phyloP scores from a whole-genome alignment of 495 filamentous ascomycete species.

The Thermochaetoides thermophila region DNA sequence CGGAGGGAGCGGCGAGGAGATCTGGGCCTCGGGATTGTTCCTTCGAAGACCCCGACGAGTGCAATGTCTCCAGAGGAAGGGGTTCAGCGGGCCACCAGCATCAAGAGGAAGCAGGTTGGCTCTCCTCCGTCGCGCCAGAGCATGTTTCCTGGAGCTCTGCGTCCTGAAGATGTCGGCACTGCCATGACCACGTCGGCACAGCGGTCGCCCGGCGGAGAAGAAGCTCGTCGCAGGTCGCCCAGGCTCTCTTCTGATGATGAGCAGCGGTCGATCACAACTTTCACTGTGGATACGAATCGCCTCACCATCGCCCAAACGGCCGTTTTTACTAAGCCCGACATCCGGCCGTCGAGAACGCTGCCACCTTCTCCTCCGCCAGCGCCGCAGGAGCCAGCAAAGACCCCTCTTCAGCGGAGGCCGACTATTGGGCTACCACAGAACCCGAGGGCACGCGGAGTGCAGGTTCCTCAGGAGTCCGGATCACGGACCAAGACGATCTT shows the following conservation, averaged over 20 bases:
- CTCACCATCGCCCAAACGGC: slow-evolving; percentile 1
- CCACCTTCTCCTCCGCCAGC: slow-evolving; percentile 18
- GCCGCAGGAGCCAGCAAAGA: slow-evolving; percentile 21
- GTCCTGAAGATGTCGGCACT: slow-evolving; percentile 2
- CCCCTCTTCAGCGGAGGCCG: slow-evolving; percentile 29
- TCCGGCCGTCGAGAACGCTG: slow-evolving; percentile 21
- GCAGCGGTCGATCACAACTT: background rate
- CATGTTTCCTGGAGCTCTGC: slow-evolving; percentile 4
- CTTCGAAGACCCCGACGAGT: too few species aligned
- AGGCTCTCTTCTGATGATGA: slow-evolving; percentile 12
- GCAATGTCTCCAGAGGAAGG: slow-evolving; percentile 13
- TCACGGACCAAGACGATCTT: slow-evolving; percentile 32
- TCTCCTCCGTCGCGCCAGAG: slow-evolving; percentile 11
- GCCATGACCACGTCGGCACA: slow-evolving; percentile 23
- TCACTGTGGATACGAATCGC: background rate
- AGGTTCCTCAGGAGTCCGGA: slow-evolving; percentile 14
- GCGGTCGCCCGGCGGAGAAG: slow-evolving; percentile 30
- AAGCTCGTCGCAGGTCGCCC: slow-evolving; percentile 28
- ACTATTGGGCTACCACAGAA: slow-evolving; percentile 37
- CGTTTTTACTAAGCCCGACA: slow-evolving; percentile 10
- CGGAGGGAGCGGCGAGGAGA: slow-evolving; percentile 26
- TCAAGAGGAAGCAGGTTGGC: slow-evolving; percentile 30
- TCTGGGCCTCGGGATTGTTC: slow-evolving; percentile 15
- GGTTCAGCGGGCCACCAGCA: slow-evolving; percentile 21
- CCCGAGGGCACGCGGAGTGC: slow-evolving; percentile 30